phyloP scores from a whole-genome alignment of 192 early-diverging fungal genomes.

The Chytriomyces sp. region DNA sequence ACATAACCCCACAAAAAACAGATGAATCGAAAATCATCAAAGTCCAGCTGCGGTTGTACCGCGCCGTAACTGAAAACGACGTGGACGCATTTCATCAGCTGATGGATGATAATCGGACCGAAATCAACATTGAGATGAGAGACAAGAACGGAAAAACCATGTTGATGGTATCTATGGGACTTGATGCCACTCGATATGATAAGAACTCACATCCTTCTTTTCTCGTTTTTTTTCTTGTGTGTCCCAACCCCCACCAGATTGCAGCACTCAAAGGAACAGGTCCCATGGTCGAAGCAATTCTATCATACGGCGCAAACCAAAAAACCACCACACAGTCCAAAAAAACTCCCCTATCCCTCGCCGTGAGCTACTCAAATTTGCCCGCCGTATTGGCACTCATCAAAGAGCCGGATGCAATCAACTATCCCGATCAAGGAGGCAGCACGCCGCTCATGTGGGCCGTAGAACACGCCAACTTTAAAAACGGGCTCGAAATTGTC shows the following conservation, averaged over 20 bases:
- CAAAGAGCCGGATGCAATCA: constrained; percentile 18
- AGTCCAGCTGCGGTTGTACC: constrained; percentile 42
- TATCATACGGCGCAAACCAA: constrained; percentile 42
- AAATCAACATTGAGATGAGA: constrained; percentile 51
- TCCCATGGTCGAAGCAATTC: constrained; percentile 42
- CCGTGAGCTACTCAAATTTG: constrained; percentile 45
- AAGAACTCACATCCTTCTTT: no score
- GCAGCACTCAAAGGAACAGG: constrained; percentile 46
- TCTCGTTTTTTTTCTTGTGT: no score
- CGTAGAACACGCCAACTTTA: constrained; percentile 48
- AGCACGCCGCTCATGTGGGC: constrained; percentile 60
- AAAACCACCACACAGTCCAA: constrained; percentile 45
- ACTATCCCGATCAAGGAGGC: constrained; percentile 50
- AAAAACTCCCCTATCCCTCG: constrained; percentile 54
- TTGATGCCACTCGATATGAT: neutral
- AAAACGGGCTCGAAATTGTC: constrained; percentile 49
- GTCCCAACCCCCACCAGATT: no score
- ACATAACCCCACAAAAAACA: neutral
- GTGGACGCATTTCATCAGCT: constrained; percentile 36
- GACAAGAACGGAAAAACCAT: constrained; percentile 55
- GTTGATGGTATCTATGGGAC: constrained; percentile 43
- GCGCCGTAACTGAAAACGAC: constrained; percentile 48
- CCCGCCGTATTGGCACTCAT: constrained; percentile 45
- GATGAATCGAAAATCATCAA: constrained; percentile 49
- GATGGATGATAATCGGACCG: constrained; percentile 39